Conservation (phyloP, 305 asterid genomes). For the Solanum hybrid region DNA sequence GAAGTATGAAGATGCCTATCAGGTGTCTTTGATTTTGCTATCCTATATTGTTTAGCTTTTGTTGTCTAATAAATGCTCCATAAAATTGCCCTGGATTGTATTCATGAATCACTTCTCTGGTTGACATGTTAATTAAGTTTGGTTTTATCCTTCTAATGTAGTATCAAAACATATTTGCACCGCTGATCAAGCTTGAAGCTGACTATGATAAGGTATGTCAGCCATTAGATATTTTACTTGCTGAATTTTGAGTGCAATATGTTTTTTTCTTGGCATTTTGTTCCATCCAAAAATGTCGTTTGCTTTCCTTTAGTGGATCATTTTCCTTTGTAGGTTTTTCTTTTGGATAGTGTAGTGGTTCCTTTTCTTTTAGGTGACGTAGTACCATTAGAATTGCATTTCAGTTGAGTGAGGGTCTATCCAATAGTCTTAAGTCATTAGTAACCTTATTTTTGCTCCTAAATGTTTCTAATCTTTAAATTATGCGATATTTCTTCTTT, state of each 20-base stretch:
- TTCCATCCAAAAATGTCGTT: neutral
- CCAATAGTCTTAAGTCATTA: neutral
- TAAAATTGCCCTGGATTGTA: neutral
- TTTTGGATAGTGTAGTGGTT: neutral
- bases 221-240: neutral
- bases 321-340: neutral
- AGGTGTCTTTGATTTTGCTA: constrained; percentile 33
- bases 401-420: neutral
- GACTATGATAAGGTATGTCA: constrained; percentile 89
- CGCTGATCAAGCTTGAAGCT: constrained; percentile 97
- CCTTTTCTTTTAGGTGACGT: neutral
- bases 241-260: neutral
- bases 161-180: constrained; percentile 99
- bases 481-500: neutral
- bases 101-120: neutral
- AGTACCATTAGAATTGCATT: neutral
- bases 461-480: neutral
- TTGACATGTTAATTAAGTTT: neutral
- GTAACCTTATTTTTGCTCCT: neutral
- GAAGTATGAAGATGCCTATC: constrained; percentile 99
- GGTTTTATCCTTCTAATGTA: constrained; percentile 20
- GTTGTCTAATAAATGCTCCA: neutral
- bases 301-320: neutral
- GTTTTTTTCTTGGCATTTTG: neutral
- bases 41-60: neutral